Conservation (phyloP, 2,329 filamentous ascomycete species). For the Monosporascus ibericus region DNA sequence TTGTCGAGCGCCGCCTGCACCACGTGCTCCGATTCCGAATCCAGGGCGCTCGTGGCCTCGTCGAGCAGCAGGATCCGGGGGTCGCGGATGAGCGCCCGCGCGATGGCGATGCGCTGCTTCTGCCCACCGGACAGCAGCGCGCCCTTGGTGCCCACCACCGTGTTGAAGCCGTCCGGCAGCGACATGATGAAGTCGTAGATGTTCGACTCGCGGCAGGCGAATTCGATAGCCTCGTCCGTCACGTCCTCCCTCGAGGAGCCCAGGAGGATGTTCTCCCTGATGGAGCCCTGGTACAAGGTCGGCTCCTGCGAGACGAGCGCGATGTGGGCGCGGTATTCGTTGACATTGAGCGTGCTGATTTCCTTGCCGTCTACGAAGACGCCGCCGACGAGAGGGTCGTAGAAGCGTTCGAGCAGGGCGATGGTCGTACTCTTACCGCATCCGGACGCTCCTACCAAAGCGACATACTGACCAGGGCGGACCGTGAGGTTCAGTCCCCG, state of each 20-base stretch:
- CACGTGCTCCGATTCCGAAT: constrained; percentile 70
- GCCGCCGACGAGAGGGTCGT: constrained; percentile 76
- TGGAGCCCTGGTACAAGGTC: constrained; percentile 87
- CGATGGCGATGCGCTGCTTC: constrained; percentile 92
- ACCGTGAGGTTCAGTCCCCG: constrained; percentile 72
- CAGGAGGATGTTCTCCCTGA: constrained; percentile 84
- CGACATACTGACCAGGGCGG: constrained; percentile 75
- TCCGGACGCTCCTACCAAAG: constrained; percentile 87
- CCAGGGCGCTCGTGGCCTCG: constrained; percentile 73
- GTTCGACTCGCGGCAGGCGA: constrained; percentile 83
- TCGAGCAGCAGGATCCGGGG: constrained; percentile 82
- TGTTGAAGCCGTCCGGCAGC: constrained; percentile 78
- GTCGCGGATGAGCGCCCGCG: constrained; percentile 82
- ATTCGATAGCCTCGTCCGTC: constrained; percentile 64
- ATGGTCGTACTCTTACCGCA: constrained; percentile 95
- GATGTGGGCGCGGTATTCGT: constrained; percentile 76
- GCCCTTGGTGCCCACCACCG: constrained; percentile 81
- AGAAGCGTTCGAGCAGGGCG: constrained; percentile 87
- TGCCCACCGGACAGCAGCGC: constrained; percentile 82
- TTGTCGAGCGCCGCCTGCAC: constrained; percentile 77
- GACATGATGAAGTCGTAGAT: constrained; percentile 90
- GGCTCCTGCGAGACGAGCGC: constrained; percentile 92
- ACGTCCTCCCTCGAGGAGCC: constrained; percentile 63
- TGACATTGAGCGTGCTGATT: constrained; percentile 74
- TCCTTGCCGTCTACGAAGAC: constrained; percentile 80